Conservation (phyloP, 202 grass and related monocot species). For the Digitaria exilis region DNA sequence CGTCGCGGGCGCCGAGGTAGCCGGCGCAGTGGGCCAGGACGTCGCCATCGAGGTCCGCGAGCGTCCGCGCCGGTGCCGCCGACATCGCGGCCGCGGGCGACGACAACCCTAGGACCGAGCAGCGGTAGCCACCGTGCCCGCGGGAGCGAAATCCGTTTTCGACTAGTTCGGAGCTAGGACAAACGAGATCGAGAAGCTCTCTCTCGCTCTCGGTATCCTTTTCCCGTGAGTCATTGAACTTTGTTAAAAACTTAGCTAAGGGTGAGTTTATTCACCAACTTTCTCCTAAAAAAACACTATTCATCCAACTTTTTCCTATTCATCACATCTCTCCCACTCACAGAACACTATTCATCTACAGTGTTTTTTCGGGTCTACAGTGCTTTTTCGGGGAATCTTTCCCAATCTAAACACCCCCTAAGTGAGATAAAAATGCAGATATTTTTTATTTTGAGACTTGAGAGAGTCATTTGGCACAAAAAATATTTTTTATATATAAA, state of each 20-base stretch:
- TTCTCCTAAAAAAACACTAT: no score
- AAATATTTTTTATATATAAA: background rate
- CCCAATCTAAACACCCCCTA: no score
- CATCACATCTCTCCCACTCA: no score
- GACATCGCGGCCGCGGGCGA: slow-evolving; percentile 26
- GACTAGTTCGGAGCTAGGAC: background rate
- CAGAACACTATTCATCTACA: no score
- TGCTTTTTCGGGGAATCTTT: no score
- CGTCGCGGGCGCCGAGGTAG: slow-evolving; percentile 57
- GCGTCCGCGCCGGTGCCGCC: slow-evolving; percentile 31
- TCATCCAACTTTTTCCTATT: no score
- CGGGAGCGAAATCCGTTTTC: background rate
- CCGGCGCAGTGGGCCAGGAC: slow-evolving; percentile 65
- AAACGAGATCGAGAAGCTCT: background rate
- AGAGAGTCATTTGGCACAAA: background rate
- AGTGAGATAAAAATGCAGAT: background rate
- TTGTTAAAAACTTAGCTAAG: background rate
- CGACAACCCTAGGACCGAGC: slow-evolving; percentile 3
- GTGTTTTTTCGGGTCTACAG: no score
- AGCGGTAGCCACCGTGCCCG: background rate
- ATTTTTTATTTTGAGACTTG: no score
- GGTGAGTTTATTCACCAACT: no score
- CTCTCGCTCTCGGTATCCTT: background rate
- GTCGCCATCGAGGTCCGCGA: slow-evolving; percentile 68
- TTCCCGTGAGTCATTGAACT: background rate